These are phyloP conservation scores for Kodamaea kaohsiungensis DNA, from an alignment of 805 yeast species.

Conservation along the genomic window DNA sequence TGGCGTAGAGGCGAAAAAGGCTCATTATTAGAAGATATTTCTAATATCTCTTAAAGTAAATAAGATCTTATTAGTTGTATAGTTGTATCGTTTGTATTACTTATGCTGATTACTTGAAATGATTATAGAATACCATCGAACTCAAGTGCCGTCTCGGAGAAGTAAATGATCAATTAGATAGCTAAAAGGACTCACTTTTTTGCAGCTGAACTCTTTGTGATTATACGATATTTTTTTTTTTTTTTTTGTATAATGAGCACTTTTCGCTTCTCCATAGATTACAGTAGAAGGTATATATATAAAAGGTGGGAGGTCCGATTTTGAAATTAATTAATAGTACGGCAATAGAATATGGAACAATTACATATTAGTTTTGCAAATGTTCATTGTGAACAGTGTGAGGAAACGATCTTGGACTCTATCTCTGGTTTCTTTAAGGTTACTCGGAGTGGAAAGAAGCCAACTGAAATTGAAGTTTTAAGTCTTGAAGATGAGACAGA, in stretches of 20 bases:
- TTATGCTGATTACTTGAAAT: no score
- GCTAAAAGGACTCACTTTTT: not conserved
- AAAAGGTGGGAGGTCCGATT: not conserved
- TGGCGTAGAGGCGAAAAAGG: no score
- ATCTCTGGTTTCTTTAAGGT: conserved; percentile 24
- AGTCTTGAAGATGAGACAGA: conserved; percentile 7
- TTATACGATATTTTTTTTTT: not conserved
- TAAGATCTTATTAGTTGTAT: no score
- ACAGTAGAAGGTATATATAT: not conserved
- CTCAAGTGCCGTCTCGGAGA: no score
- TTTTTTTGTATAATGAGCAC: conserved; percentile 2
- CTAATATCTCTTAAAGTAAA: no score
- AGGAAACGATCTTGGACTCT: conserved; percentile 31
- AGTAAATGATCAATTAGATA: not conserved
- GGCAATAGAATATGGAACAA: conserved; percentile 19
- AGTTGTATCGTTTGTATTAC: no score
- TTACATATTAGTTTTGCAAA: conserved; percentile 37
- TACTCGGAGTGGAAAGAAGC: conserved; percentile 7
- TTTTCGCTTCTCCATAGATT: conserved; percentile 4
- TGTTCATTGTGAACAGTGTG: conserved; percentile 59
- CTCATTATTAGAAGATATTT: no score
- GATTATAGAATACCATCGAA: no score
- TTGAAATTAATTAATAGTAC: not conserved
- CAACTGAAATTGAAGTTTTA: conserved; percentile 13
- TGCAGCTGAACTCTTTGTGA: not conserved